Conservation (phyloP, 495 filamentous ascomycete species). For the Aspergillus avenaceus region DNA sequence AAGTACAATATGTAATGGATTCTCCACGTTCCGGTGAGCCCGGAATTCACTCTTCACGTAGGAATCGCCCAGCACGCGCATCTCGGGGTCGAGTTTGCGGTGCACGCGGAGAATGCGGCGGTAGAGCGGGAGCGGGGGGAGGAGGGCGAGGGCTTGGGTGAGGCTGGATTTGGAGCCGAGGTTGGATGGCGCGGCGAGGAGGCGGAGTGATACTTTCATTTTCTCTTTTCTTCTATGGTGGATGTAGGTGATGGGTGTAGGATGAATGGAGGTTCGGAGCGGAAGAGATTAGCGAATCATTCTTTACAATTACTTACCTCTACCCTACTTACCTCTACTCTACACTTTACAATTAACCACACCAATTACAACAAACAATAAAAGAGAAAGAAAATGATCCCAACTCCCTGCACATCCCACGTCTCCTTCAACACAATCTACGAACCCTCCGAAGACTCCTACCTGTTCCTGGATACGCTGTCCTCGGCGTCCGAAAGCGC, state of each 20-base stretch:
- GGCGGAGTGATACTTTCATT: slow-evolving; percentile 24
- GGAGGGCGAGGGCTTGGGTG: slow-evolving; percentile 64
- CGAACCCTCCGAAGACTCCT: slow-evolving; percentile 93
- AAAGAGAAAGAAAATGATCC: slow-evolving; percentile 59
- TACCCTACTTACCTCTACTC: not conserved
- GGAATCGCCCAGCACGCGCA: slow-evolving; percentile 80
- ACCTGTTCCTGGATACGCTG: slow-evolving; percentile 88
- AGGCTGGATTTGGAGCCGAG: slow-evolving; percentile 48
- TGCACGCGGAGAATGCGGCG: slow-evolving; percentile 82
- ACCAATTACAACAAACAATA: not conserved
- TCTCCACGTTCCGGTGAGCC: slow-evolving; percentile 75
- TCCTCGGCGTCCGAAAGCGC: slow-evolving; percentile 65
- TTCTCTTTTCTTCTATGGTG: not conserved
- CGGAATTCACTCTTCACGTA: slow-evolving; percentile 92
- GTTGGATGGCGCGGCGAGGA: slow-evolving; percentile 44
- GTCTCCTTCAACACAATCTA: slow-evolving; percentile 83
- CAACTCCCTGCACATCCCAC: slow-evolving; percentile 88
- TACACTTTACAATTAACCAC: not conserved
- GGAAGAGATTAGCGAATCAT: slow-evolving; percentile 1
- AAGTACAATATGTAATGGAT: slow-evolving; percentile 85
- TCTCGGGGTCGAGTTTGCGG: slow-evolving; percentile 66
- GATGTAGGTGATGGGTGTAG: not conserved
- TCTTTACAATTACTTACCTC: slow-evolving; percentile 1
- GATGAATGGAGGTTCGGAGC: slow-evolving; percentile 26
- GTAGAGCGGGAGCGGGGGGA: slow-evolving; percentile 90